phyloP scores from a whole-genome alignment of 2,329 filamentous ascomycete genomes.

The Claviceps spartinae region DNA sequence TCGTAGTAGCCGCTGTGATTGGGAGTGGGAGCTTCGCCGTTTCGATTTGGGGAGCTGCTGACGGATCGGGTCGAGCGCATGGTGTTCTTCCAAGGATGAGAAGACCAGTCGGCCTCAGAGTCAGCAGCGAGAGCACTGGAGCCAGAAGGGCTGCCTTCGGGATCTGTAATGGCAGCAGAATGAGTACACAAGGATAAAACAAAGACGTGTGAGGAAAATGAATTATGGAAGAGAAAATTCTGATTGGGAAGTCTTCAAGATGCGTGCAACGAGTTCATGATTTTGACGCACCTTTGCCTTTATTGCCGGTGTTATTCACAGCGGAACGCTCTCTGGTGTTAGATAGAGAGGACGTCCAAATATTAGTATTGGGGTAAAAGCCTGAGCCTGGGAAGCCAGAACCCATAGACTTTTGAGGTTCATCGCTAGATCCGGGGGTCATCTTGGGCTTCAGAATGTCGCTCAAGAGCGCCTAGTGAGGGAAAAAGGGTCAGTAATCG shows the following conservation, averaged over 20 bases:
- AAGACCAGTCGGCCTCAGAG: conserved; percentile 54
- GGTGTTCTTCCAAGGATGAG: conserved; percentile 47
- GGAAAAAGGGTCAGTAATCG: conserved; percentile 10
- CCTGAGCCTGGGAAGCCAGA: conserved; percentile 22
- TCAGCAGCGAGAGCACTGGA: conserved; percentile 55
- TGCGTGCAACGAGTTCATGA: neutral
- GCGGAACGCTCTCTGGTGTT: conserved; percentile 28
- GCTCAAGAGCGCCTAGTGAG: conserved; percentile 21
- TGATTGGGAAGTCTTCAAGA: neutral
- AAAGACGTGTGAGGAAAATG: neutral
- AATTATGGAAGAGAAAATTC: neutral
- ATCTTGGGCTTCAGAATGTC: conserved; percentile 25
- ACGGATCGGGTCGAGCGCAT: conserved; percentile 29
- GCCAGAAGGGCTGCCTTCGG: conserved; percentile 39
- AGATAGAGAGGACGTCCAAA: conserved; percentile 27
- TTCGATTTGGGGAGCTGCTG: conserved; percentile 45
- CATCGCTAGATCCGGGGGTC: conserved; percentile 19
- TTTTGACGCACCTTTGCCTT: conserved; percentile 36
- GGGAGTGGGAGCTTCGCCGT: conserved; percentile 32
- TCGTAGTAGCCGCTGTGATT: conserved; percentile 33
- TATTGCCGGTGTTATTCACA: conserved; percentile 16
- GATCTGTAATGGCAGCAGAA: conserved; percentile 10
- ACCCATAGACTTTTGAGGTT: conserved; percentile 23
- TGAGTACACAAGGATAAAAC: conserved; percentile 7
- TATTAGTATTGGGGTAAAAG: conserved; percentile 23